Conservation (phyloP, 2,329 filamentous ascomycete genomes). For the Pleomassaria siparia region DNA sequence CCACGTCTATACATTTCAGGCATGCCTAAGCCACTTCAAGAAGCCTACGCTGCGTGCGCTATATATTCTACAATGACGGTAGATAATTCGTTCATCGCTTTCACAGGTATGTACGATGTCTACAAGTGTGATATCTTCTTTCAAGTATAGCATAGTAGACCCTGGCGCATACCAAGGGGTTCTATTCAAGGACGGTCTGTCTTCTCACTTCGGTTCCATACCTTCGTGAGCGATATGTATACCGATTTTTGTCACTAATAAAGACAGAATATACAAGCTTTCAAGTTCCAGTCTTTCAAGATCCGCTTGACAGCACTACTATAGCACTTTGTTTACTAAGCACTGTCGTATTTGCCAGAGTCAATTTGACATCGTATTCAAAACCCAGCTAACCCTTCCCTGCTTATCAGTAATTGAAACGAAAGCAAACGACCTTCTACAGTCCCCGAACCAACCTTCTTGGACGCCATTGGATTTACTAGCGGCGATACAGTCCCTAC, state of each 20-base stretch:
- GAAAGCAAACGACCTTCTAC: slow-evolving; percentile 15
- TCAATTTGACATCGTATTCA: neutral
- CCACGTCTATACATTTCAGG: slow-evolving; percentile 6
- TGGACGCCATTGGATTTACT: slow-evolving; percentile 16
- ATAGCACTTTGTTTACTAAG: too few species aligned
- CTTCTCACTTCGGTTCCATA: too few species aligned
- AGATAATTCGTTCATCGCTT: slow-evolving; percentile 9
- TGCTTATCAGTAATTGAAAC: slow-evolving; percentile 11
- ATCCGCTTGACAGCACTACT: too few species aligned
- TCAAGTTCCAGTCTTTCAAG: too few species aligned
- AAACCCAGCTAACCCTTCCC: neutral
- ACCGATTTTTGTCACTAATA: too few species aligned
- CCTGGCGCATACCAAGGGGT: too few species aligned
- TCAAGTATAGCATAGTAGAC: neutral
- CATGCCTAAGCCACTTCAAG: slow-evolving; percentile 14
- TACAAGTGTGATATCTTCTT: neutral
- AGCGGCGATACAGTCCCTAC: slow-evolving; percentile 20
- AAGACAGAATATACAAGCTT: too few species aligned
- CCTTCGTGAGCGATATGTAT: too few species aligned
- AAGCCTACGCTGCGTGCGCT: slow-evolving; percentile 16
- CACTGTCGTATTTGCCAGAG: neutral
- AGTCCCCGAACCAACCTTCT: slow-evolving; percentile 5
- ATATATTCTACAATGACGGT: slow-evolving; percentile 13
- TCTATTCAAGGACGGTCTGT: too few species aligned
- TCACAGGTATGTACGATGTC: slow-evolving; percentile 1